These are phyloP conservation scores for Cyclotella baltica DNA, from an alignment of 108 stramenopile genomes.

Conservation along the genomic window DNA sequence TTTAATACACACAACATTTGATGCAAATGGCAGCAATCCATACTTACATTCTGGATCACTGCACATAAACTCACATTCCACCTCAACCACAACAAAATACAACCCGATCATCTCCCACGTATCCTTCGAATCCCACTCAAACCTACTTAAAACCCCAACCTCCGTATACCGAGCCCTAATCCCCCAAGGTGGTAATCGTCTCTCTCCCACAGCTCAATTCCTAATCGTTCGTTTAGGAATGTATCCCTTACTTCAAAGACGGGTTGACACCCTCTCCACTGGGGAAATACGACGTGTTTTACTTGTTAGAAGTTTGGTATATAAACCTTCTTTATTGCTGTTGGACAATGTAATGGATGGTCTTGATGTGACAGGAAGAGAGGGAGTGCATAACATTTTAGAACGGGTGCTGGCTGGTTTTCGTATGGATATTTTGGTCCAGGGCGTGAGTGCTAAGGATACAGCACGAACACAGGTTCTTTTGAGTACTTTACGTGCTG, in stretches of 20 bases:
- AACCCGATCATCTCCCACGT: slow-evolving; percentile 55
- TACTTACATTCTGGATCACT: slow-evolving; percentile 31
- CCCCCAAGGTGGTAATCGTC: slow-evolving; percentile 47
- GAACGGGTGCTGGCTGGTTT: slow-evolving; percentile 72
- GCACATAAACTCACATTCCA: slow-evolving; percentile 4
- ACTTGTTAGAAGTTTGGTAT: slow-evolving; percentile 67
- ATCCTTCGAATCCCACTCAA: slow-evolving; percentile 78
- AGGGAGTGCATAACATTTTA: slow-evolving; percentile 60
- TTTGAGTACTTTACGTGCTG: slow-evolving; percentile 70
- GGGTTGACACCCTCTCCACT: slow-evolving; percentile 69
- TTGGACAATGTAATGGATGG: slow-evolving; percentile 90
- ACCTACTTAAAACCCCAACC: slow-evolving; percentile 43
- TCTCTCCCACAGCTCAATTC: slow-evolving; percentile 76
- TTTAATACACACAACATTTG: background rate
- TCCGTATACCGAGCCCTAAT: slow-evolving; percentile 60
- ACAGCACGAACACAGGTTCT: slow-evolving; percentile 72
- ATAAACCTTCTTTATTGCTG: slow-evolving; percentile 62
- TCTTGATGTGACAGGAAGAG: slow-evolving; percentile 67
- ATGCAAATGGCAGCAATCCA: slow-evolving; percentile 7
- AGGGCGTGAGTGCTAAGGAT: slow-evolving; percentile 62
- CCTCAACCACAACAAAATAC: slow-evolving; percentile 7
- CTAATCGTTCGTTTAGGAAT: slow-evolving; percentile 76
- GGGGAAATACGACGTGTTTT: slow-evolving; percentile 86
- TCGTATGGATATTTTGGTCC: slow-evolving; percentile 73
- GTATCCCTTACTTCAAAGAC: slow-evolving; percentile 64